Evolutionary conservation across 805 yeast genomes (phyloP).

Genomic region (Wickerhamiella shivajii): DNA sequence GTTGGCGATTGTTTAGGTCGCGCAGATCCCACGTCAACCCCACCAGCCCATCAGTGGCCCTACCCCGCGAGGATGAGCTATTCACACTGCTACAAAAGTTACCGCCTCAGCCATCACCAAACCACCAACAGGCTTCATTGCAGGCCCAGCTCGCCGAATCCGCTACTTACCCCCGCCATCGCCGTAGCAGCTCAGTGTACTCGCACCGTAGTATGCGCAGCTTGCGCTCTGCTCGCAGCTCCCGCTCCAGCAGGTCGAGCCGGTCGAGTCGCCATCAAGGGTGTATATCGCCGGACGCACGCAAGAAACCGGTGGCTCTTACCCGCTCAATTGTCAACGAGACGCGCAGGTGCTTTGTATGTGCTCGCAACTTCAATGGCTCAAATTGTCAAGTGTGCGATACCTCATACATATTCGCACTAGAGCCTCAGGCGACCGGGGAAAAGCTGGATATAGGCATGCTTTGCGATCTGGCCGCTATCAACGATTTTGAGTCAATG

Average conservation of each 20-base stretch:
- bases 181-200: conserved; percentile 5
- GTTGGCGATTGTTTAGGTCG: conserved; percentile 7
- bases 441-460: conserved; percentile 16
- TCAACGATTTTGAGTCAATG: conserved; percentile 14
- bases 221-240: conserved; percentile 3
- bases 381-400: conserved; percentile 14
- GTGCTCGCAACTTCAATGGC: conserved; percentile 13
- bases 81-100: conserved; percentile 2
- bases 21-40: not conserved
- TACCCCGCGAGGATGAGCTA: not conserved
- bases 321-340: conserved; percentile 9
- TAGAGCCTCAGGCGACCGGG: no score
- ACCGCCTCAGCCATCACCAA: conserved; percentile 2
- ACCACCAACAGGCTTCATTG: not conserved
- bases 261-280: not conserved
- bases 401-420: conserved; percentile 16
- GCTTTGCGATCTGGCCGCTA: conserved; percentile 13
- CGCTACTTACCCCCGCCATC: conserved; percentile 2
- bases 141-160: conserved; percentile 1
- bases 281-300: not conserved
- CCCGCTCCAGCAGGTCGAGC: not conserved
- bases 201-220: conserved; percentile 5
- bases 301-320: conserved; percentile 1
- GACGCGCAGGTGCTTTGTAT: conserved; percentile 13
- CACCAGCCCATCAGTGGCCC: no score